Conservation (phyloP, 345 rosid species). For the Pistacia integerrima region DNA sequence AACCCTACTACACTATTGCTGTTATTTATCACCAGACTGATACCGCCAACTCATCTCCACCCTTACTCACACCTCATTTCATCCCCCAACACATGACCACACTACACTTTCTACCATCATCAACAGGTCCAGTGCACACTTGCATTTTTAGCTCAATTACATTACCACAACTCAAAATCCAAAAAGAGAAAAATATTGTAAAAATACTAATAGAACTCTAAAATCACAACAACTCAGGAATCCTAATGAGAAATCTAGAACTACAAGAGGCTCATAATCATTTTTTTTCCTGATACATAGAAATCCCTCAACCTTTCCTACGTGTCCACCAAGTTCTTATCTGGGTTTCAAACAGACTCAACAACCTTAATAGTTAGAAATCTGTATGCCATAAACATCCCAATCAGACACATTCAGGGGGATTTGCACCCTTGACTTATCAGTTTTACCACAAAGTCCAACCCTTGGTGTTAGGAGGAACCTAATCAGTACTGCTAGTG, state of each 20-base stretch:
- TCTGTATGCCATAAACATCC: no score
- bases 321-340: no score
- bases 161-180: not conserved
- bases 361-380: no score
- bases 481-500: not conserved
- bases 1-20: not conserved
- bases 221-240: not conserved
- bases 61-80: not conserved
- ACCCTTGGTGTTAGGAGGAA: not conserved
- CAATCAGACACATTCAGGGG: no score
- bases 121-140: not conserved
- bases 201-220: no score
- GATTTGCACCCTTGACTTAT: no score
- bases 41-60: not conserved
- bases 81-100: not conserved
- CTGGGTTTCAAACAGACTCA: no score
- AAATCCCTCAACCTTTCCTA: no score
- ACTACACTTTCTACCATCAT: not conserved
- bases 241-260: not conserved
- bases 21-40: not conserved
- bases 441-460: no score
- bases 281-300: no score
- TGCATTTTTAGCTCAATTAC: not conserved
- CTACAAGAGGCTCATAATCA: no score
- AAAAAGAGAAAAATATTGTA: not conserved